Conservation (phyloP, 163 green algal species). For the Trebouxiophyceae sp. region DNA sequence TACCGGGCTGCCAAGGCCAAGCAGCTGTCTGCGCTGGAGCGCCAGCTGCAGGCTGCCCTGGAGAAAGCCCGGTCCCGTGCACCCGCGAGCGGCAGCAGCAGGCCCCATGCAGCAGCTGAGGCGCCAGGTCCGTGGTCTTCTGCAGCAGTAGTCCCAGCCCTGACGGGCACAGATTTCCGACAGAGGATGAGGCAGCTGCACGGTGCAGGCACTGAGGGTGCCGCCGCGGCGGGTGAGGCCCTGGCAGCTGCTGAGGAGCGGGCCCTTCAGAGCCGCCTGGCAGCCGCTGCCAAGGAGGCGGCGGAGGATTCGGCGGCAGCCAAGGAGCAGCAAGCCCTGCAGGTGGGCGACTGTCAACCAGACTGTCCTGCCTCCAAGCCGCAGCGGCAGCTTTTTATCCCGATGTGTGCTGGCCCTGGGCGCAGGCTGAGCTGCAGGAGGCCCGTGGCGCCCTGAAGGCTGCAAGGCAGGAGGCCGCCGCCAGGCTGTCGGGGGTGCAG, state of each 20-base stretch:
- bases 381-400: neutral
- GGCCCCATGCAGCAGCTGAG: too few relatives aligned
- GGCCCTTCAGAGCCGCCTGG: neutral
- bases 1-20: too few relatives aligned
- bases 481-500: neutral
- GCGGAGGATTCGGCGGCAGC: too few relatives aligned
- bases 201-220: too few relatives aligned
- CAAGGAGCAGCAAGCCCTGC: too few relatives aligned
- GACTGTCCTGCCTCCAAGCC: neutral
- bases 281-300: neutral
- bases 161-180: too few relatives aligned
- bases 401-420: neutral
- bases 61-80: too few relatives aligned
- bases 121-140: slow-evolving; percentile 1
- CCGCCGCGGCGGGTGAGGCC: neutral
- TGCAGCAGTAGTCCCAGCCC: too few relatives aligned
- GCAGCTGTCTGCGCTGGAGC: neutral
- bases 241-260: neutral
- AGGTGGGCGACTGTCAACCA: slow-evolving; percentile 2
- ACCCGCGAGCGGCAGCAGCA: too few relatives aligned
- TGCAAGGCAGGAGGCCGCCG: neutral
- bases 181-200: too few relatives aligned
- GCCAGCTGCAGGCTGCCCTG: slow-evolving; percentile 9
- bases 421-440: slow-evolving; percentile 3
- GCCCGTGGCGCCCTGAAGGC: neutral